Conservation (phyloP, 805 yeast species). For the Lipomyces sp. region DNA sequence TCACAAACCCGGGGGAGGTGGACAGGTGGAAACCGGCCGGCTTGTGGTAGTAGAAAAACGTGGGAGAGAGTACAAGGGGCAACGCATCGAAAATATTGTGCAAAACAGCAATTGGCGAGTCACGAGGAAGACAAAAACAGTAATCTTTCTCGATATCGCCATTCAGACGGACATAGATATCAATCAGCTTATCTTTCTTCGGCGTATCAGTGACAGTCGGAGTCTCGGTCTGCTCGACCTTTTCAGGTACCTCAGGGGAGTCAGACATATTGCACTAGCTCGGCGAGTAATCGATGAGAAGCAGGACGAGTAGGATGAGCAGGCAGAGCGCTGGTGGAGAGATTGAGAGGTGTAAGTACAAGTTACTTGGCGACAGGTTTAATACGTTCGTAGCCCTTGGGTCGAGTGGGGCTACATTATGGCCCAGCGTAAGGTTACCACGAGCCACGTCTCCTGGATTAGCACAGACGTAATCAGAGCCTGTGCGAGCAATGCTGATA, state of each 20-base stretch:
- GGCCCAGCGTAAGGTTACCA: too few relatives aligned
- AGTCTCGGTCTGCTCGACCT: slow-evolving; percentile 11
- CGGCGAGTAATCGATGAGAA: not conserved
- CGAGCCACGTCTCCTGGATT: too few relatives aligned
- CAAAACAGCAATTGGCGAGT: slow-evolving; percentile 61
- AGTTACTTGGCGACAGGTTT: too few relatives aligned
- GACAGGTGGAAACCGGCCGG: slow-evolving; percentile 72
- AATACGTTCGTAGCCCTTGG: too few relatives aligned
- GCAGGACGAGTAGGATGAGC: not conserved
- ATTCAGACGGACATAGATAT: slow-evolving; percentile 75
- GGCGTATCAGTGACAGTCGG: slow-evolving; percentile 5
- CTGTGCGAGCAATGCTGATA: too few relatives aligned
- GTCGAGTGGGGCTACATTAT: too few relatives aligned
- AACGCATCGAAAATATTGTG: slow-evolving; percentile 64
- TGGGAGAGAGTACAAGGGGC: slow-evolving; percentile 80
- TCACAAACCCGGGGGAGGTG: slow-evolving; percentile 75
- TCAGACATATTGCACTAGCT: slow-evolving; percentile 1
- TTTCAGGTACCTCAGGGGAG: slow-evolving; percentile 1
- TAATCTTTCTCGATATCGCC: slow-evolving; percentile 86
- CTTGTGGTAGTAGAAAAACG: slow-evolving; percentile 64
- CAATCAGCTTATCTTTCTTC: slow-evolving; percentile 42
- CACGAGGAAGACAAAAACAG: slow-evolving; percentile 73
- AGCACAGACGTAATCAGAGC: too few relatives aligned
- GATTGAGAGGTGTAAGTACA: not conserved
- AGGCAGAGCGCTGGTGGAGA: slow-evolving; percentile 1